phyloP scores from a whole-genome alignment of 2,329 filamentous ascomycete genomes.

The Fusarium neocosmosporiellum region DNA sequence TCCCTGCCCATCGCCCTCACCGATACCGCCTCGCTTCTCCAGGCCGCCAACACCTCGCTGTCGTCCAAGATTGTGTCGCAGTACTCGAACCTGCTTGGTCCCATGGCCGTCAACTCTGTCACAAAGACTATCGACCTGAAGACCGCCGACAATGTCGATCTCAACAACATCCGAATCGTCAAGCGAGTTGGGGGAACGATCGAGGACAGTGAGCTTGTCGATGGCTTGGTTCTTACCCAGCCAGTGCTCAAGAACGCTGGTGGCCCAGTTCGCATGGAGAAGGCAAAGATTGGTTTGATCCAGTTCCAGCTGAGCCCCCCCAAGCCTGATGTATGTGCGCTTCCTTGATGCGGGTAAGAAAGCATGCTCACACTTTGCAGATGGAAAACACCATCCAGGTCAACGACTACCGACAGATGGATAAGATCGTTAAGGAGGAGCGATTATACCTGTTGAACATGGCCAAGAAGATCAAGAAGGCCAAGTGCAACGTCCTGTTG shows the following conservation, averaged over 20 bases:
- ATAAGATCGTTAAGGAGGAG: constrained; percentile 99
- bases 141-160: constrained; percentile 94
- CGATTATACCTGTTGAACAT: constrained; percentile 97
- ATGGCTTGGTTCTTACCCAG: constrained; percentile 92
- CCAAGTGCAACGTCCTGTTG: constrained; percentile 97
- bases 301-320: constrained; percentile 99
- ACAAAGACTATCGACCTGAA: constrained; percentile 95
- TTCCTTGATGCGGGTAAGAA: neutral
- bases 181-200: constrained; percentile 99
- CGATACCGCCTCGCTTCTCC: constrained; percentile 90
- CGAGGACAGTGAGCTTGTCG: constrained; percentile 97
- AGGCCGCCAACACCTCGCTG: constrained; percentile 95
- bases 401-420: constrained; percentile 99
- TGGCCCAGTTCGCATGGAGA: constrained; percentile 93
- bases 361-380: constrained; percentile 54
- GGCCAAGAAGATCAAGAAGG: constrained; percentile 99
- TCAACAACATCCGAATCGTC: constrained; percentile 95
- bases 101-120: constrained; percentile 97
- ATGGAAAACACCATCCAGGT: constrained; percentile 99
- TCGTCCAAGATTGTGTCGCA: constrained; percentile 99
- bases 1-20: constrained; percentile 90
- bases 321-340: constrained; percentile 84
- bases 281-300: constrained; percentile 95
- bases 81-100: constrained; percentile 93
- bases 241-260: constrained; percentile 93